Evolutionary conservation across 2,329 filamentous ascomycete genomes (phyloP), one percentile per base, ranked within the genome.

Genomic region (Colletotrichum somersetense): DNA sequence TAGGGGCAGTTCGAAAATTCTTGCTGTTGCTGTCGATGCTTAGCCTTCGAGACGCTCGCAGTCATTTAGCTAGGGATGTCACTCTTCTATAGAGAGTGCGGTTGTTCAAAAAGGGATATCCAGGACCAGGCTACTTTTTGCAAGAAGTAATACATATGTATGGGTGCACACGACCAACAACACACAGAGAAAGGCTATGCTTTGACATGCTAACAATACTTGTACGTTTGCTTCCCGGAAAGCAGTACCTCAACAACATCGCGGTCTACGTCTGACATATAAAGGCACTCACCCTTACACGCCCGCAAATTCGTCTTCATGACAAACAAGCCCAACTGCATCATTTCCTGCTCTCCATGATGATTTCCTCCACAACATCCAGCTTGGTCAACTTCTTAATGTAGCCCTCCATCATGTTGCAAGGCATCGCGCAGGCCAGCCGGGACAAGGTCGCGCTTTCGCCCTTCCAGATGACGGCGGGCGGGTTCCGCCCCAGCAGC

Each of bases 351-450:
- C 30, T 44, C 33, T 68, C 59, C 12, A n/a, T n/a, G 20, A 76
- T 72, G 38, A 75, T 71, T 18, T 74, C 52, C 66, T 77, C 76
- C 42, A 77, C 75, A 16, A 71, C 48, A 33, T 74, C 73, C 70
- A 77, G 64, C 50, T 73, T 75, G 18, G 73, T 76, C 64, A 78
- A 62, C 74, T 75, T 78, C 67, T 72, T 77, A 1, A 76, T 14
- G 30, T 62, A 33, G 1, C 74, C 71, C 35, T 78, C 76, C 23
- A 76, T 55, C n/a, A 76, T 33, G 20, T 72, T 52, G 11, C 56
- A 68, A 6, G 77, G 78, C 52, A 77, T 59, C 52, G 73, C 50
- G 20, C 35, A 57, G 18, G 69, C 73, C 30, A 76, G 6, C 18
- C 76, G 59, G 20, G 73, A 69, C 52, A 75, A 2, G 16, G 48